phyloP scores from a whole-genome alignment of 768 basidiomycete genomes.

The Lentinula raphanica region DNA sequence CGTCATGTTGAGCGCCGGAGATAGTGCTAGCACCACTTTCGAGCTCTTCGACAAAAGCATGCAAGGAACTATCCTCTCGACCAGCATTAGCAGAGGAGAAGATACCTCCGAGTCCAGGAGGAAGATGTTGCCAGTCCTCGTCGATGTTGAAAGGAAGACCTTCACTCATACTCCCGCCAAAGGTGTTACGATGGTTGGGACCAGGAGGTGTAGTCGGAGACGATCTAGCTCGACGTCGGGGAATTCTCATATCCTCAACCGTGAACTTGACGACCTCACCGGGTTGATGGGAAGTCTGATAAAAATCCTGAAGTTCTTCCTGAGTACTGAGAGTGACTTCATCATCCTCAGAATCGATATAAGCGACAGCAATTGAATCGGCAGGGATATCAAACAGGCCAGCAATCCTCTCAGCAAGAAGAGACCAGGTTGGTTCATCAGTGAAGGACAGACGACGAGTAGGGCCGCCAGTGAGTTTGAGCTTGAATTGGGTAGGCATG shows the following conservation, averaged over 20 bases:
- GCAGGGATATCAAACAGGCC: constrained; percentile 50
- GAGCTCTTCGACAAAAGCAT: constrained; percentile 62
- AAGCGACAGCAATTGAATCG: constrained; percentile 61
- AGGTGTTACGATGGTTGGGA: constrained; percentile 49
- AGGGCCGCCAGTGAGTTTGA: constrained; percentile 48
- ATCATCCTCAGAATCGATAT: constrained; percentile 69
- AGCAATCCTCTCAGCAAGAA: constrained; percentile 53
- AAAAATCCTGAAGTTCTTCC: constrained; percentile 75
- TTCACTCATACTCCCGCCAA: constrained; percentile 36
- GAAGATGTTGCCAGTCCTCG: constrained; percentile 62
- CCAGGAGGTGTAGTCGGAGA: constrained; percentile 23
- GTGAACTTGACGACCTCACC: constrained; percentile 48
- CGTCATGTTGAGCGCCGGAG: constrained; percentile 21
- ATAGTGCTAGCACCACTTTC: constrained; percentile 28
- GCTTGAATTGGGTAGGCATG: constrained; percentile 61
- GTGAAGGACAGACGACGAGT: constrained; percentile 59
- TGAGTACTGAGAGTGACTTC: constrained; percentile 73
- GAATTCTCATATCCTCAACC: constrained; percentile 53
- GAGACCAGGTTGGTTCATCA: constrained; percentile 47
- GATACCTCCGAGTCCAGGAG: constrained; percentile 33
- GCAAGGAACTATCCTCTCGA: constrained; percentile 34
- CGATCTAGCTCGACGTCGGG: constrained; percentile 26
- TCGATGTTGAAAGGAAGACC: constrained; percentile 42
- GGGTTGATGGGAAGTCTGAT: constrained; percentile 28
- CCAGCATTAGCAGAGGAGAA: constrained; percentile 26